Percentiles rank a stretch among this genome's conserved stretches.
These are phyloP conservation scores for Penicillium sp. DNA, from an alignment of 2,329 filamentous ascomycete species.

Conservation along the genomic window DNA sequence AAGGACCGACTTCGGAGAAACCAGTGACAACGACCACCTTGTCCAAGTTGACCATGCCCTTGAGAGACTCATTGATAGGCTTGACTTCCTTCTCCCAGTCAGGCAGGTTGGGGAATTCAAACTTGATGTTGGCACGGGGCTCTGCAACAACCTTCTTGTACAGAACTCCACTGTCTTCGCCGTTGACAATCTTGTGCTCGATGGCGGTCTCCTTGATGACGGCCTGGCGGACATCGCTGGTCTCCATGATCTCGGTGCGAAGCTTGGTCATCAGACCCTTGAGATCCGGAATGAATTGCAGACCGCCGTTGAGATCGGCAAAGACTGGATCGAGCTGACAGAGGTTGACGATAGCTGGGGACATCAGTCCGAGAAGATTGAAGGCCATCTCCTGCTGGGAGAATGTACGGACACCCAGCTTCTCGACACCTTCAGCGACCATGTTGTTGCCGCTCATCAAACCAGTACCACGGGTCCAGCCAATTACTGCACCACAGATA, in stretches of 20 bases:
- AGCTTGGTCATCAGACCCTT: conserved; percentile 92
- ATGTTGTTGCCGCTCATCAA: conserved; percentile 98
- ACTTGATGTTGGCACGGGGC: conserved; percentile 96
- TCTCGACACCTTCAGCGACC: conserved; percentile 94
- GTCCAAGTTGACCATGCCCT: conserved; percentile 98
- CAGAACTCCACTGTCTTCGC: conserved; percentile 83
- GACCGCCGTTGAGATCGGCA: conserved; percentile 93
- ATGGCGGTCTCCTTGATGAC: conserved; percentile 94
- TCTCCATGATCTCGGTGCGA: conserved; percentile 92
- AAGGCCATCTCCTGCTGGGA: conserved; percentile 99
- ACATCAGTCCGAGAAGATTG: conserved; percentile 95
- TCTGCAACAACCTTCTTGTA: conserved; percentile 94
- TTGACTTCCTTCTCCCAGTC: conserved; percentile 90
- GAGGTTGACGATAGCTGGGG: conserved; percentile 86
- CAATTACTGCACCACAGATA: conserved; percentile 96
- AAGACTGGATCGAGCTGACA: conserved; percentile 96
- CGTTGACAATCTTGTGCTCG: conserved; percentile 96
- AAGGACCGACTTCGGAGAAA: conserved; percentile 79
- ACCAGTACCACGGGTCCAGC: conserved; percentile 97
- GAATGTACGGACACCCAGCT: conserved; percentile 95
- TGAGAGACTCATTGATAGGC: conserved; percentile 81
- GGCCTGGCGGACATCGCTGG: conserved; percentile 86
- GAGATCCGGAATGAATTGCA: conserved; percentile 95
- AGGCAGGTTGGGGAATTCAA: conserved; percentile 85
- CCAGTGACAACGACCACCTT: conserved; percentile 97